Evolutionary conservation across 2,329 filamentous ascomycete genomes (phyloP).

Genomic region (Orbilia oligospora): DNA sequence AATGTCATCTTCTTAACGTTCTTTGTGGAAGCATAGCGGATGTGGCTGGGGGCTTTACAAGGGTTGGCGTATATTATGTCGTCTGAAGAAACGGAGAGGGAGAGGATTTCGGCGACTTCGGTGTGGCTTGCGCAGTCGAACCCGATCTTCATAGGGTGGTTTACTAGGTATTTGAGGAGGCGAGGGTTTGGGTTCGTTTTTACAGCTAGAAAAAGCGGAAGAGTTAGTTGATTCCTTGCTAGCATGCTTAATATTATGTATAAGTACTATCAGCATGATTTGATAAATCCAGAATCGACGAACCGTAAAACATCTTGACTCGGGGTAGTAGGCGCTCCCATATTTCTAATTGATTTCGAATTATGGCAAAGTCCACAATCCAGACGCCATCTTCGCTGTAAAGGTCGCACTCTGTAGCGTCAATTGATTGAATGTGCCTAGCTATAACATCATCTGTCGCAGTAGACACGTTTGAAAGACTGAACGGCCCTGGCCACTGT

Average conservation of each 20-base stretch:
- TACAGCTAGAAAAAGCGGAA: constrained; percentile 29
- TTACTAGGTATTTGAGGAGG: constrained; percentile 38
- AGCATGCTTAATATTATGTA: no score
- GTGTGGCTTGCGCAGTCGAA: constrained; percentile 57
- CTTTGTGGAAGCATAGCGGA: constrained; percentile 38
- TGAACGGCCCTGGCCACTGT: not conserved
- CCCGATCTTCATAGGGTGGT: constrained; percentile 18
- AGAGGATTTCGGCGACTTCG: constrained; percentile 42
- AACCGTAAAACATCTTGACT: constrained; percentile 53
- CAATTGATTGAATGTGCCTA: constrained; percentile 27
- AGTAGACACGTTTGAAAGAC: constrained; percentile 1
- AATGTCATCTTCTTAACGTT: constrained; percentile 55
- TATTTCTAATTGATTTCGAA: constrained; percentile 34
- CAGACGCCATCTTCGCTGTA: constrained; percentile 57
- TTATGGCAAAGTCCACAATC: constrained; percentile 44
- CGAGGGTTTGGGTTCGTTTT: constrained; percentile 44
- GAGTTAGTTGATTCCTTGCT: no score
- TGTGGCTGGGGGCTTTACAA: constrained; percentile 55
- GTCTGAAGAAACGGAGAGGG: constrained; percentile 23
- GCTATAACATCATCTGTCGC: constrained; percentile 35
- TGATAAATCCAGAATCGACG: no score
- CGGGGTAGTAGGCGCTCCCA: constrained; percentile 38
- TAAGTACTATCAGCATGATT: no score
- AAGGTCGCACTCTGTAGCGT: constrained; percentile 20
- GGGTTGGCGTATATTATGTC: constrained; percentile 59